Evolutionary conservation across 768 basidiomycete genomes (phyloP), one percentile per base, ranked within the genome.

Genomic region (Pisolithus microcarpus): DNA sequence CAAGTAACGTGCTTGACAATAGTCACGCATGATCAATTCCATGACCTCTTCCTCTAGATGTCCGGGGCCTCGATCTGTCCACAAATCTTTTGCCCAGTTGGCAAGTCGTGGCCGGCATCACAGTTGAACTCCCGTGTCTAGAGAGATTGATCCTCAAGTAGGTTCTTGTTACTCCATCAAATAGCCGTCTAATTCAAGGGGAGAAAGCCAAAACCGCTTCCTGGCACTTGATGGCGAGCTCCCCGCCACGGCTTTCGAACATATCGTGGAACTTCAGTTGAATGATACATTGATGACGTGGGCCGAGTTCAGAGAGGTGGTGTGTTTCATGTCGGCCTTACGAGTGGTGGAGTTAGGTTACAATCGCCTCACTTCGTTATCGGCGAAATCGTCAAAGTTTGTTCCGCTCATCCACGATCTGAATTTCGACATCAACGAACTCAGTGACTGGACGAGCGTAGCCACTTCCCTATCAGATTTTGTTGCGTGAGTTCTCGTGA

Each of bases 41-140:
- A 55, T 62, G 38, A 65, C 46, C 38, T 26, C 48, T 43, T 45
- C 42, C 2, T 45, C 49, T 55, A 94, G 91, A 79, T 60, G 74
- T 93, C 40, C 79, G 78, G n/a, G 83, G 81, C 8, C 72, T 97
- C 36, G 87, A 96, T 70, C 71, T 97, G 36, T 91, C 92, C 15
- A 71, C 73, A 40, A 93, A 76, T 65, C 75, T 96, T 16, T 58
- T 96, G 30, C 65, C 82, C 4, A 73, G 66, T 51, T 96, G 93
- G 94, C 72, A 81, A 28, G 67, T 72, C 3, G 71, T 95, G 16
- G 80, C 83, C 9, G 60, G 64, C 21, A 90, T 97, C 52, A 66
- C 77, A 10, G 59, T 60, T 10, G 82, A 84, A 58, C 70, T 97
- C 3, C 79, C 77, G 9, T 61, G 60, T 5, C 75, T 97, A 10